Evolutionary conservation across 1,139 yeast species (phyloP), one percentile per base, ranked within the genome.

Genomic region (Meyerozyma sp.): DNA sequence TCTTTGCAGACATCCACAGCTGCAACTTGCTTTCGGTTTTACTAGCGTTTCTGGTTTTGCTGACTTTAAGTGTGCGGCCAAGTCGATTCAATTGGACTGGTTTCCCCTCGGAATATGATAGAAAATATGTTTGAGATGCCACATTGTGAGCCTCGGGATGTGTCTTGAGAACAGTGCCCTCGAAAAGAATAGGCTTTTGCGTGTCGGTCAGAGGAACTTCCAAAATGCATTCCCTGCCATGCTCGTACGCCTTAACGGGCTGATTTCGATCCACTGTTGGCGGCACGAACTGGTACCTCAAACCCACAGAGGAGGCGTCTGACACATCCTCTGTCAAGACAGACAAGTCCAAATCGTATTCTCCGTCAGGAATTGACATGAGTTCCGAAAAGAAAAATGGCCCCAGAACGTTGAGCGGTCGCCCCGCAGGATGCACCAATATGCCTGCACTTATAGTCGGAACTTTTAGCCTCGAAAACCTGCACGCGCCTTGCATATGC

Each of bases 241-340:
- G 61, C 45, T 69, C 70, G 52, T 68, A 71, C 40, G 71, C 52
- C 20, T 56, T 61, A 39, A 71, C 52, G 3, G 70, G 68, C 44
- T 60, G 57, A 4, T 58, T 42, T 42, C 62, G 70, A 50, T 71
- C 75, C 71, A 72, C 63, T 32, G 73, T 63, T 42, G 67, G 71
- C 5, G 76, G 75, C n/a, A 69, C 60, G 45, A 67, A 64, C 26
- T 75, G 76, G 50, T 71, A 72, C 25, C 76, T 58, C 29, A 73
- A 55, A 8, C 74, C 76, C 36, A 71, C 53, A 42, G 62, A 56
- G 39, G 47, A 46, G 10, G 40, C 44, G 30, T 48, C 47, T 42
- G 52, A 39, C 40, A 47, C 27, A 13, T 51, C 55, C 37, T 56
- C 44, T 4, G 26, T 29, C 14, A 69, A 54, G n/a, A 55, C 61